Evolutionary conservation across 805 yeast genomes (phyloP).

Genomic region (Saccharomycopsis schoenii): DNA sequence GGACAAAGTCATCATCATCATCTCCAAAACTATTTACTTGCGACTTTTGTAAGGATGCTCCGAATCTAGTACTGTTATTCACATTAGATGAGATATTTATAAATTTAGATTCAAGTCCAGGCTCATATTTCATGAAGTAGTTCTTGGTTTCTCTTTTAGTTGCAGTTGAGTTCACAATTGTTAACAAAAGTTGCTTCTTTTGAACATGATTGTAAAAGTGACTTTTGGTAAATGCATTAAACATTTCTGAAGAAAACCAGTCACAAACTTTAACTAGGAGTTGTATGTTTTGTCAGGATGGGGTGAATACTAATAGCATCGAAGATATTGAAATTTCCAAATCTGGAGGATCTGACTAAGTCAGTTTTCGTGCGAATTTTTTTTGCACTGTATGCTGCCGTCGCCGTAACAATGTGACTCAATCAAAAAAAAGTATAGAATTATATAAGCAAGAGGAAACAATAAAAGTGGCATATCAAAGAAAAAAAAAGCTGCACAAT

Average conservation of each 20-base stretch:
- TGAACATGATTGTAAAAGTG: slow-evolving; percentile 21
- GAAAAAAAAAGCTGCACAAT: background rate
- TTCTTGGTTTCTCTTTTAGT: slow-evolving; percentile 87
- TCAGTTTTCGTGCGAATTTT: background rate
- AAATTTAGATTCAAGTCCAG: slow-evolving; percentile 26
- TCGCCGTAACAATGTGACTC: background rate
- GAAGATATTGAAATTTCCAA: too few species aligned
- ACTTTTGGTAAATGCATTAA: slow-evolving; percentile 6
- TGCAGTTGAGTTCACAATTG: slow-evolving; percentile 82
- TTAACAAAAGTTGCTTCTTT: slow-evolving; percentile 62
- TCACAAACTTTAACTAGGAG: background rate
- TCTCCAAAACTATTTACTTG: slow-evolving; percentile 14
- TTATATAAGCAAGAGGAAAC: too few species aligned
- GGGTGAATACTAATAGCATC: too few species aligned
- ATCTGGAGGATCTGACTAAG: background rate
- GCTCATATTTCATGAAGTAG: slow-evolving; percentile 61
- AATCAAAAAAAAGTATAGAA: background rate
- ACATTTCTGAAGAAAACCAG: background rate
- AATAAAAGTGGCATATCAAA: background rate
- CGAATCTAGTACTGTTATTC: slow-evolving; percentile 19
- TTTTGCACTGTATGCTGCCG: background rate
- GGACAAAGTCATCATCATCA: slow-evolving; percentile 17
- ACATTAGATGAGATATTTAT: slow-evolving; percentile 11
- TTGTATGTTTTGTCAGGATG: background rate
- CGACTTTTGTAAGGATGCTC: slow-evolving; percentile 17